A percentile compares a stretch with the other conserved stretches of the same genome.
These are phyloP conservation scores for Pilobolus umbonatus DNA, from an alignment of 192 early-diverging fungal species.

Conservation along the genomic window DNA sequence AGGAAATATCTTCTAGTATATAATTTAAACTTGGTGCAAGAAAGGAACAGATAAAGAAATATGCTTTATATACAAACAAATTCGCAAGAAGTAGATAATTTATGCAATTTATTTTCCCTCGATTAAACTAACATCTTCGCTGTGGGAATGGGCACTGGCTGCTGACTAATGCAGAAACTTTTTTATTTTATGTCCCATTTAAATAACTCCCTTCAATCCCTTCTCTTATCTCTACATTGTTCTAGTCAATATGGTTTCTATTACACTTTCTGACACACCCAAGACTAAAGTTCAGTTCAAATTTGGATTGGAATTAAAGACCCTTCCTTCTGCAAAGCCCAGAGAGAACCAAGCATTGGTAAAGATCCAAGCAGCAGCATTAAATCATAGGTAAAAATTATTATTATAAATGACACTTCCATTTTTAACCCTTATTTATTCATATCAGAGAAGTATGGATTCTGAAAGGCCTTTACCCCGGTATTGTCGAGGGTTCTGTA, in stretches of 20 bases:
- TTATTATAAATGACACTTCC: background rate
- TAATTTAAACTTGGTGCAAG: too few relatives aligned
- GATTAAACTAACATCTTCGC: too few relatives aligned
- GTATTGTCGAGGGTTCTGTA: slow-evolving; percentile 17
- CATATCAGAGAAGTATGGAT: slow-evolving; percentile 25
- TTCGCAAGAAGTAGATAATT: too few relatives aligned
- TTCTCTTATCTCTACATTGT: too few relatives aligned
- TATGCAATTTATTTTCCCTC: too few relatives aligned
- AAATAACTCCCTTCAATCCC: too few relatives aligned
- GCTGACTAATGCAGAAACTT: too few relatives aligned
- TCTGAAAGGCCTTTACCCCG: slow-evolving; percentile 22
- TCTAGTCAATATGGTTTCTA: slow-evolving; percentile 12
- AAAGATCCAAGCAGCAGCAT: slow-evolving; percentile 16
- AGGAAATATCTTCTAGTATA: too few relatives aligned
- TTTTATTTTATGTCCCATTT: too few relatives aligned
- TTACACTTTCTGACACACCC: slow-evolving; percentile 4
- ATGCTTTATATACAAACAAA: too few relatives aligned
- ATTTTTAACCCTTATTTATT: background rate
- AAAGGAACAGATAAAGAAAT: too few relatives aligned
- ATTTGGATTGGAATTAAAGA: slow-evolving; percentile 8
- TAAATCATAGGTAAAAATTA: slow-evolving; percentile 22
- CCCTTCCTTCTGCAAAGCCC: background rate
- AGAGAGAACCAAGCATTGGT: slow-evolving; percentile 9
- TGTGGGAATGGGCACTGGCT: too few relatives aligned
- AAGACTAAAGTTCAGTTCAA: slow-evolving; percentile 11